phyloP scores from a whole-genome alignment of 2,329 filamentous ascomycete genomes.

The Reticulascus tulasneorum region DNA sequence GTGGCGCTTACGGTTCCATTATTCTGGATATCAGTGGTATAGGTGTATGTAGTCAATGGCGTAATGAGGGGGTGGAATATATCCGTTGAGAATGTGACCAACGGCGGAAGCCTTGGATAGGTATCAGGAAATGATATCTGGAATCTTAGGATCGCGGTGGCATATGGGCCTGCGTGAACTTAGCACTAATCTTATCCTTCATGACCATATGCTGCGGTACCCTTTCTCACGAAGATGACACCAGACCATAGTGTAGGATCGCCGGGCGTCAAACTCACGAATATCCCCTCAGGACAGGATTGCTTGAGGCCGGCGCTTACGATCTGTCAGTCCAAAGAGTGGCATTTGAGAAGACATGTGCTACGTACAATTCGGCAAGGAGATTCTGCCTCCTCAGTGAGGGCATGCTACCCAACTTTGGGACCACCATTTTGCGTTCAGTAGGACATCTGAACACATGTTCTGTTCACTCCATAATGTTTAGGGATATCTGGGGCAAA shows the following conservation, averaged over 20 bases:
- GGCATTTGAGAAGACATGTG: conserved; percentile 1
- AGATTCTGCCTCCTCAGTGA: conserved; percentile 70
- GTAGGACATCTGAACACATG: neutral
- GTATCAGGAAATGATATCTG: conserved; percentile 80
- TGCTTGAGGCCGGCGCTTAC: conserved; percentile 75
- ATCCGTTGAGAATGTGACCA: conserved; percentile 85
- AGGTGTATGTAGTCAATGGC: conserved; percentile 90
- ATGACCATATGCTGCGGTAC: conserved; percentile 40
- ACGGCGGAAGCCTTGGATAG: conserved; percentile 75
- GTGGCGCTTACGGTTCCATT: conserved; percentile 76
- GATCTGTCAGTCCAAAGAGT: conserved; percentile 1
- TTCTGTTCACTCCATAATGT: conserved; percentile 1
- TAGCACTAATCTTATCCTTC: neutral
- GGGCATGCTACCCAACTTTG: conserved; percentile 43
- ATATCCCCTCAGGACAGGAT: conserved; percentile 80
- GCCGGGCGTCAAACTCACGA: conserved; percentile 77
- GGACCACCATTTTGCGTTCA: conserved; percentile 34
- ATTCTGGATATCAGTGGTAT: conserved; percentile 73
- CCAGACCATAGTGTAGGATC: conserved; percentile 82
- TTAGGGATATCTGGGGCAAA: conserved; percentile 7
- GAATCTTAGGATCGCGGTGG: conserved; percentile 82
- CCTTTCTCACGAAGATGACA: conserved; percentile 87
- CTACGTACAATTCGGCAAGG: conserved; percentile 75
- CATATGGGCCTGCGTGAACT: conserved; percentile 70
- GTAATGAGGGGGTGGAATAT: conserved; percentile 94